Evolutionary conservation across 192 early-diverging fungal genomes (phyloP).

Genomic region (Kappamyces sp.): DNA sequence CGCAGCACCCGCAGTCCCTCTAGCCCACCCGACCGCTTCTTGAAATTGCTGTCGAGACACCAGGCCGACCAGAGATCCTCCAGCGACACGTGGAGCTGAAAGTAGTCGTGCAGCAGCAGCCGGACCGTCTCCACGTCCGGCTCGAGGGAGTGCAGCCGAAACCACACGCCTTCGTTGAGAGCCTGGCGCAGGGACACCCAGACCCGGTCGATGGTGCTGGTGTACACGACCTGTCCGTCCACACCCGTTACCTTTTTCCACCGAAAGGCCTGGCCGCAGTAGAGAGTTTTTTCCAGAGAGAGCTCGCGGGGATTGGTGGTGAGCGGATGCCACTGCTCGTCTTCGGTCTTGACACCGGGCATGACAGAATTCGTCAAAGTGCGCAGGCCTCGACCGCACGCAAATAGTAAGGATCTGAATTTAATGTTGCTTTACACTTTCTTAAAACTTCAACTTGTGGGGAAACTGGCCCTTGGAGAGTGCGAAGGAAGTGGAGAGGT

Average conservation of each 20-base stretch:
- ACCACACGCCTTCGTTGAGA: not conserved
- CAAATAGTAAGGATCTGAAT: too few species aligned
- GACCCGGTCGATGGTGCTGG: constrained; percentile 35
- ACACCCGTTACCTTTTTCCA: constrained; percentile 63
- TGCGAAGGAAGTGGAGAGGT: constrained; percentile 84
- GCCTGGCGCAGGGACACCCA: constrained; percentile 19
- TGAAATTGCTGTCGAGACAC: constrained; percentile 59
- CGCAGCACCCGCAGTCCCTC: constrained; percentile 67
- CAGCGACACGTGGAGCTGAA: constrained; percentile 71
- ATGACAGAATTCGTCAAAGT: too few species aligned
- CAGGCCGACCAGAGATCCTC: constrained; percentile 37
- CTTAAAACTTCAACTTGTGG: constrained; percentile 94
- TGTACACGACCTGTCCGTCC: constrained; percentile 9
- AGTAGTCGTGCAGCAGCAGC: constrained; percentile 68
- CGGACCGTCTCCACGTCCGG: constrained; percentile 15
- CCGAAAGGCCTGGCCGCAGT: constrained; percentile 85
- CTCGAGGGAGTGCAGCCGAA: not conserved
- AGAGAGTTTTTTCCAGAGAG: constrained; percentile 70
- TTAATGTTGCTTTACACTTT: too few species aligned
- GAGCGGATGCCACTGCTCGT: constrained; percentile 41
- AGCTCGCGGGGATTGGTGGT: constrained; percentile 56
- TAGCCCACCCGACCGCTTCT: constrained; percentile 41
- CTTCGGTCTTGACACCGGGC: too few species aligned
- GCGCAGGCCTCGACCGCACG: too few species aligned
- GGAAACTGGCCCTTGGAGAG: constrained; percentile 95